phyloP scores from a whole-genome alignment of 148 eudicot genomes.

The Dysphania ambrosioides region DNA sequence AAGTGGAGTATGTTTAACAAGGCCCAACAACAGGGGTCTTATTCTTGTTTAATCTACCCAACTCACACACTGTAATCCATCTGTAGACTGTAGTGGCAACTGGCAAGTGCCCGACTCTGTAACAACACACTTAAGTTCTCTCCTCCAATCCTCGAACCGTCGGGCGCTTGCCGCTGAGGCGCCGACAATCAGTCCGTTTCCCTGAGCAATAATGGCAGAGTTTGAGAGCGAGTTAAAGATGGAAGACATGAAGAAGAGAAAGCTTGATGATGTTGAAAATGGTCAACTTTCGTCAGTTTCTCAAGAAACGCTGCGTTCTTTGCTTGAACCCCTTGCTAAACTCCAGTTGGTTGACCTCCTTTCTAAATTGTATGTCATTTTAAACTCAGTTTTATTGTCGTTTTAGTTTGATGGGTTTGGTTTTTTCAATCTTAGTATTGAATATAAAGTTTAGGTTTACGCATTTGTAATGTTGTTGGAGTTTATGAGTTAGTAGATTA shows the following conservation, averaged over 20 bases:
- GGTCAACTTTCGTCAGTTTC: conserved; percentile 19
- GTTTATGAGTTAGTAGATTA: too few relatives aligned
- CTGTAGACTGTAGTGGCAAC: neutral
- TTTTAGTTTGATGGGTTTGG: neutral
- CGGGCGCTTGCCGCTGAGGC: neutral
- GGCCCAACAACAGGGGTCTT: neutral
- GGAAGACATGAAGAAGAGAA: conserved; percentile 63
- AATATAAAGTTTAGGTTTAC: too few relatives aligned
- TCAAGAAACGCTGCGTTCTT: conserved; percentile 43
- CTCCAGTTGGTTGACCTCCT: conserved; percentile 57
- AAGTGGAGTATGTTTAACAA: neutral
- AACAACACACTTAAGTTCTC: neutral
- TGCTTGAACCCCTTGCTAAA: conserved; percentile 62
- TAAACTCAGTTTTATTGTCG: neutral
- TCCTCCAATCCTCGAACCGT: neutral
- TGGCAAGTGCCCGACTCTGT: neutral
- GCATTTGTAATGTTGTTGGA: too few relatives aligned
- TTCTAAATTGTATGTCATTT: conserved; percentile 40
- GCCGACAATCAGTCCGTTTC: too few relatives aligned
- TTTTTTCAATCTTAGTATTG: neutral
- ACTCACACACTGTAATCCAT: neutral
- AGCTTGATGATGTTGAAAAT: conserved; percentile 41
- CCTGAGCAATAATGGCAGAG: too few relatives aligned
- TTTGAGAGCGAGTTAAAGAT: conserved; percentile 16
- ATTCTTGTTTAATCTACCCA: neutral